Evolutionary conservation across 169 alveolate genomes (phyloP).

Genomic region (Plasmodium billcollinsi): DNA sequence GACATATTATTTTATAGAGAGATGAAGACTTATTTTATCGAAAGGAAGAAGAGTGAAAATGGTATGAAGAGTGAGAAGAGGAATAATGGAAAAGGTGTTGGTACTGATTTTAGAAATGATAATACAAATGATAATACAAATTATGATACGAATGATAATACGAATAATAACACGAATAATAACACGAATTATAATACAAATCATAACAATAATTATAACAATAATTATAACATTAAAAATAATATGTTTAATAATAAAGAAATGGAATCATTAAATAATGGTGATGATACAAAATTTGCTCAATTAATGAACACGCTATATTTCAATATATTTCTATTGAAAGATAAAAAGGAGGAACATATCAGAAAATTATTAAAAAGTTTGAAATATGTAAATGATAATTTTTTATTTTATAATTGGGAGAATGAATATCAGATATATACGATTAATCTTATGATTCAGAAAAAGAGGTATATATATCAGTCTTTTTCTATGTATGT

Average conservation of each 20-base stretch:
- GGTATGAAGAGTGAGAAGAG: too few species aligned
- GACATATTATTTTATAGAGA: too few species aligned
- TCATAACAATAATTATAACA: too few species aligned
- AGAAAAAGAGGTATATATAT: slow-evolving; percentile 66
- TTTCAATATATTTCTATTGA: slow-evolving; percentile 55
- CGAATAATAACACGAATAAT: neutral
- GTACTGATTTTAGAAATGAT: neutral
- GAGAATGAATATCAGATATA: slow-evolving; percentile 29
- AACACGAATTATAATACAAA: neutral
- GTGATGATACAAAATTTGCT: slow-evolving; percentile 15
- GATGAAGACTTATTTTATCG: too few species aligned
- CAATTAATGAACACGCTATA: slow-evolving; percentile 42
- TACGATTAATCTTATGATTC: slow-evolving; percentile 31
- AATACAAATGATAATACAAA: neutral
- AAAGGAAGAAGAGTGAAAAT: too few species aligned
- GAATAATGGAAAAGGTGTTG: neutral
- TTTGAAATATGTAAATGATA: slow-evolving; percentile 26
- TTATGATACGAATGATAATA: too few species aligned
- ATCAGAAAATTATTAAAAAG: slow-evolving; percentile 38
- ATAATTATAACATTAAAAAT: neutral
- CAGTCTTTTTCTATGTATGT: slow-evolving; percentile 62
- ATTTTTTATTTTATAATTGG: slow-evolving; percentile 27
- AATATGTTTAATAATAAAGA: neutral
- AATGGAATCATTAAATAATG: neutral
- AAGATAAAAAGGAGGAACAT: slow-evolving; percentile 47